phyloP scores from a whole-genome alignment of 164 flowering plant genomes.

The Kalanchoe fedtschenkoi region DNA sequence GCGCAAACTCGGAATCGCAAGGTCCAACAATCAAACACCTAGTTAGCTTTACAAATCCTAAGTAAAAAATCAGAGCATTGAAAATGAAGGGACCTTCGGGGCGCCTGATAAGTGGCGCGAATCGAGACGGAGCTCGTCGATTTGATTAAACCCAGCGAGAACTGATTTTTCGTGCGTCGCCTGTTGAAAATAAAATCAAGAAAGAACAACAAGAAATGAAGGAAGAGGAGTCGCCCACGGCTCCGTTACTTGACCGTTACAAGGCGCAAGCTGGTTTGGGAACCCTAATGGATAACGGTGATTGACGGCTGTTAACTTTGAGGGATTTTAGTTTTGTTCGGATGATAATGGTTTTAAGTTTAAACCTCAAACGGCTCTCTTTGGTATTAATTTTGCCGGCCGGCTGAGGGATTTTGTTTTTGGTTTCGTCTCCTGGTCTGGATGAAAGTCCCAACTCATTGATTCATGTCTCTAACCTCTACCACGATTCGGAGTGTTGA shows the following conservation, averaged over 20 bases:
- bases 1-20: background rate
- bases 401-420: no score
- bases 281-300: background rate
- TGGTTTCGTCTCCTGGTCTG: no score
- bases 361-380: background rate
- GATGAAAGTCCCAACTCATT: no score
- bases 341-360: background rate
- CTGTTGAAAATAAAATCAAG: background rate
- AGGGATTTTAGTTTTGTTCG: background rate
- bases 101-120: background rate
- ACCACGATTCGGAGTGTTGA: no score
- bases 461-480: no score
- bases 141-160: constrained; percentile 1
- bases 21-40: background rate
- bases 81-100: background rate
- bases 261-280: background rate
- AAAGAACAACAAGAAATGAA: background rate
- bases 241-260: constrained; percentile 7
- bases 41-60: background rate
- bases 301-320: background rate
- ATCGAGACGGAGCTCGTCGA: constrained; percentile 1
- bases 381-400: no score
- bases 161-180: background rate
- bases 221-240: background rate
- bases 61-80: background rate